phyloP scores from a whole-genome alignment of 2,329 filamentous ascomycete genomes.

The Hymenoscyphus fraxineus region DNA sequence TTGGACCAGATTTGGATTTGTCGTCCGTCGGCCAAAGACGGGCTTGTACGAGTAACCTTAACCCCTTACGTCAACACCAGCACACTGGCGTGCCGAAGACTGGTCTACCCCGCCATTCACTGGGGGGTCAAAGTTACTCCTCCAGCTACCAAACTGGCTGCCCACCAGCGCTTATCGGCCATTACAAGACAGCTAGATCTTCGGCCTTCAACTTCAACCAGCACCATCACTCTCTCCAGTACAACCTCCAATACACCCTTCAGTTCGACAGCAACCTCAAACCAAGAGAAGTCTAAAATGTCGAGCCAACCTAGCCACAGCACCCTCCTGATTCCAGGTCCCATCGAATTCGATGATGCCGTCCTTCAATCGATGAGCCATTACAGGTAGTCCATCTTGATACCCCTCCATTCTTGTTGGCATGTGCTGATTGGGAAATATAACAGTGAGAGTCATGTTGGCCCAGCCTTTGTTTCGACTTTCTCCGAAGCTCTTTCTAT shows the following conservation, averaged over 20 bases:
- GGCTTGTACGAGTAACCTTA: not conserved
- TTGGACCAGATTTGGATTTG: not conserved
- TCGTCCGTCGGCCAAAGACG: not conserved
- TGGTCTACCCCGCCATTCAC: slow-evolving; percentile 22
- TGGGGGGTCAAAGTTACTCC: not conserved
- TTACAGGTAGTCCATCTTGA: slow-evolving; percentile 62
- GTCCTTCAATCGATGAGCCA: slow-evolving; percentile 94
- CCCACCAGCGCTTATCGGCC: slow-evolving; percentile 34
- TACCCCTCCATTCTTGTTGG: not conserved
- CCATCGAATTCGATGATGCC: slow-evolving; percentile 97
- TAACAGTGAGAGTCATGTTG: slow-evolving; percentile 85
- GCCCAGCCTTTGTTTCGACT: slow-evolving; percentile 78
- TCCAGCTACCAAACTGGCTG: slow-evolving; percentile 21
- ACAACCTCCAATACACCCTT: slow-evolving; percentile 8
- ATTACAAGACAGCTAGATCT: slow-evolving; percentile 38
- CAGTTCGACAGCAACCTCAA: slow-evolving; percentile 19
- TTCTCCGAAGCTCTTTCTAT: slow-evolving; percentile 88
- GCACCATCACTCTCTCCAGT: slow-evolving; percentile 28
- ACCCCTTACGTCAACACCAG: not conserved
- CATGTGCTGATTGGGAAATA: not conserved
- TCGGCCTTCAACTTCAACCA: slow-evolving; percentile 32
- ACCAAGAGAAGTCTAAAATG: slow-evolving; percentile 41
- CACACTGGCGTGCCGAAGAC: slow-evolving; percentile 1
- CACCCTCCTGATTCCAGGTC: slow-evolving; percentile 90
- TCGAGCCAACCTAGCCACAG: slow-evolving; percentile 59